Conservation (phyloP, 495 filamentous ascomycete genomes). For the Penicillium canescens region DNA sequence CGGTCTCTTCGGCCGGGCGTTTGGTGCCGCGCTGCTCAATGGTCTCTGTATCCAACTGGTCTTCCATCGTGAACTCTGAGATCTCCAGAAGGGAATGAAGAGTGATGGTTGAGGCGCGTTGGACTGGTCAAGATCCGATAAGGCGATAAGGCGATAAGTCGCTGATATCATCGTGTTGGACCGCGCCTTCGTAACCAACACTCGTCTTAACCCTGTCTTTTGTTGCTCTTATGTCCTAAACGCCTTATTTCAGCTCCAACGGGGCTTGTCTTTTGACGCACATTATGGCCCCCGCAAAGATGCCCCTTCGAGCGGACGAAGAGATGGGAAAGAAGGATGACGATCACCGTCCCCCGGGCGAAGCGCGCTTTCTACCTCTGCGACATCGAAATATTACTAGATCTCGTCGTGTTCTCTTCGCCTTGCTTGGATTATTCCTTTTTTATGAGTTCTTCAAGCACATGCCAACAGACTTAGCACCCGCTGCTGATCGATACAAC, state of each 20-base stretch:
- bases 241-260: conserved; percentile 10
- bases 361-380: conserved; percentile 24
- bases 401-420: conserved; percentile 44
- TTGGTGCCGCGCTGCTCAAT: conserved; percentile 58
- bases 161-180: neutral
- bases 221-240: neutral
- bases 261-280: conserved; percentile 18
- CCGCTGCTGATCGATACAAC: conserved; percentile 31
- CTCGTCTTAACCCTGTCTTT: neutral
- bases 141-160: conserved; percentile 25
- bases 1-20: conserved; percentile 56
- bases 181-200: neutral
- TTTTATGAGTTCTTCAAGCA: conserved; percentile 57
- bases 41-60: conserved; percentile 47
- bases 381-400: conserved; percentile 37
- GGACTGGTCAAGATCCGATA: conserved; percentile 18
- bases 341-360: conserved; percentile 50
- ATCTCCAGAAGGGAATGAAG: neutral
- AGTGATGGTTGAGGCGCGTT: conserved; percentile 10
- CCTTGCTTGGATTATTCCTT: conserved; percentile 39
- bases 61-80: conserved; percentile 32
- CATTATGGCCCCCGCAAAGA: conserved; percentile 44
- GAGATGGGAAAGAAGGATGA: conserved; percentile 73
- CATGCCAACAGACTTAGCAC: conserved; percentile 47
- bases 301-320: conserved; percentile 56